phyloP scores from a whole-genome alignment of 495 filamentous ascomycete species.

The Penicillium simplicissimum region DNA sequence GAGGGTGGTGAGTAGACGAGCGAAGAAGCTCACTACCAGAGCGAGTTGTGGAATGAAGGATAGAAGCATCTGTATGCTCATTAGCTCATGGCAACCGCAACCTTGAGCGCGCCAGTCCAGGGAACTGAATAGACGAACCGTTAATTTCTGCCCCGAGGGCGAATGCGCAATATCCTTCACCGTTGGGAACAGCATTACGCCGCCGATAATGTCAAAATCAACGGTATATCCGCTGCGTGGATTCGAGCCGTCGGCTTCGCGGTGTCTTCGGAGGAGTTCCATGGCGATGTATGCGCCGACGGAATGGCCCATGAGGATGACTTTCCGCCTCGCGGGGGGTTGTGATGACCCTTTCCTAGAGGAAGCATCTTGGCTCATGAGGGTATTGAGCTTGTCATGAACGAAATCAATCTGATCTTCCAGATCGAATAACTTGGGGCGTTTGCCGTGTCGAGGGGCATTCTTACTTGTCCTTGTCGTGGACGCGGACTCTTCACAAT shows the following conservation, averaged over 20 bases:
- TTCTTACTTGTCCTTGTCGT: not conserved
- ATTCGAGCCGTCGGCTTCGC: constrained; percentile 18
- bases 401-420: constrained; percentile 62
- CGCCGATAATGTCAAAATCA: constrained; percentile 55
- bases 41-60: constrained; percentile 56
- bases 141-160: constrained; percentile 59
- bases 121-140: constrained; percentile 29
- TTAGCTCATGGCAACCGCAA: no score
- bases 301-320: constrained; percentile 82
- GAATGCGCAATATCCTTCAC: constrained; percentile 72
- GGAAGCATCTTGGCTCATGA: constrained; percentile 12
- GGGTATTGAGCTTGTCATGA: constrained; percentile 33
- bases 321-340: constrained; percentile 34
- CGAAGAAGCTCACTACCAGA: constrained; percentile 51
- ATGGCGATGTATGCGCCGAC: constrained; percentile 78
- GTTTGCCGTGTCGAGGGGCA: not conserved
- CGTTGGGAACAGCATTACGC: constrained; percentile 75
- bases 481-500: constrained; percentile 17
- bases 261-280: constrained; percentile 63
- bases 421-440: constrained; percentile 38
- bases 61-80: constrained; percentile 41
- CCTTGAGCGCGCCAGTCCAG: no score
- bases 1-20: constrained; percentile 47
- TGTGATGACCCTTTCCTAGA: not conserved
- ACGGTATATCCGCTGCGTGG: not conserved